phyloP scores from a whole-genome alignment of 192 early-diverging fungal genomes.

The Chytriomyces sp. region DNA sequence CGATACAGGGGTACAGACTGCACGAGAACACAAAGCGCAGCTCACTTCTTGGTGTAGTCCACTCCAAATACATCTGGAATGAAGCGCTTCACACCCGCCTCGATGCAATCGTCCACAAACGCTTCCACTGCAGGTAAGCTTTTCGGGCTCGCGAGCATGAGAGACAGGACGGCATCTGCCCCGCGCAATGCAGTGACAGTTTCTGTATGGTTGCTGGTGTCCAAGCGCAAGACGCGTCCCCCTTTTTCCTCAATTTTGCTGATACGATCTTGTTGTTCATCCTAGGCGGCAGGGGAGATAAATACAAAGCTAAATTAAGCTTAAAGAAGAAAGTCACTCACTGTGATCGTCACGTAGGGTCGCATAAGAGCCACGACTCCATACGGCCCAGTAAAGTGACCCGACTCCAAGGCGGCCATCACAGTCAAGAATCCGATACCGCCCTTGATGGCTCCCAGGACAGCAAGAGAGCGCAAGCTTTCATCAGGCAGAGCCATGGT shows the following conservation, averaged over 20 bases:
- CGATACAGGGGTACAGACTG: background rate
- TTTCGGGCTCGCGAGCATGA: background rate
- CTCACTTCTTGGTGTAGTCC: background rate
- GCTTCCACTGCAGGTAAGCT: background rate
- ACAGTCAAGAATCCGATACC: background rate
- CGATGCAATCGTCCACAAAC: background rate
- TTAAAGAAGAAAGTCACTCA: background rate
- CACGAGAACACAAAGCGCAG: background rate
- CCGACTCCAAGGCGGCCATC: background rate
- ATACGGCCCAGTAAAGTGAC: background rate
- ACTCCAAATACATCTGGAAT: background rate
- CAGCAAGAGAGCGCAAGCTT: background rate
- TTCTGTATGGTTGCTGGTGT: background rate
- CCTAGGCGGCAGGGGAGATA: background rate
- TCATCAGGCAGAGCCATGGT: too few species aligned
- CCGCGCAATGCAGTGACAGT: background rate
- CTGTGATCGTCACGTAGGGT: background rate
- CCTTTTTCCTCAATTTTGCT: background rate
- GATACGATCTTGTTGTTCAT: background rate
- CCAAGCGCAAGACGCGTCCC: background rate
- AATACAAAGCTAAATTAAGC: background rate
- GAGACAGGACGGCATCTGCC: background rate
- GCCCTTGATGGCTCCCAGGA: background rate
- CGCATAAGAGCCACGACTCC: background rate
- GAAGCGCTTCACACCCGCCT: constrained; percentile 4